phyloP scores from a whole-genome alignment of 2,329 filamentous ascomycete genomes.

The Scleromitrula shiraiana region DNA sequence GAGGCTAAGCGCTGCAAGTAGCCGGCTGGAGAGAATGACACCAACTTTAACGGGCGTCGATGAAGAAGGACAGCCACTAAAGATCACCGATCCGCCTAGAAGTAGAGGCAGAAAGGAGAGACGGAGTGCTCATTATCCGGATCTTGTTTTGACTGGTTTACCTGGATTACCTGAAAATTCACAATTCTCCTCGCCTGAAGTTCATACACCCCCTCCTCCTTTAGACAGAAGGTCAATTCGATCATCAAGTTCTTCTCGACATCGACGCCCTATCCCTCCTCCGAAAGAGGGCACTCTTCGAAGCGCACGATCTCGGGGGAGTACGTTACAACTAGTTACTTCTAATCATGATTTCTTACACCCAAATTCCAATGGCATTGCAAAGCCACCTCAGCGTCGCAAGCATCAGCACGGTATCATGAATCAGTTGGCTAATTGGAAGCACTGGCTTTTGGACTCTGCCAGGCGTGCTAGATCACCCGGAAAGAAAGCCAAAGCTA shows the following conservation, averaged over 20 bases:
- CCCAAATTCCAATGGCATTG: constrained; percentile 33
- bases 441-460: constrained; percentile 66
- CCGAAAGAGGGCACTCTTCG: constrained; percentile 71
- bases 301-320: constrained; percentile 67
- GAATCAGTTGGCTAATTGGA: constrained; percentile 58
- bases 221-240: constrained; percentile 72
- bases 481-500: constrained; percentile 27
- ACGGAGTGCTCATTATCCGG: constrained; percentile 57
- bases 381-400: constrained; percentile 34
- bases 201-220: constrained; percentile 52
- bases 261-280: constrained; percentile 68
- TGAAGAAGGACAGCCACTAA: constrained; percentile 54
- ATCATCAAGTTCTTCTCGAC: constrained; percentile 68
- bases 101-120: constrained; percentile 71
- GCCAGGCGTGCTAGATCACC: constrained; percentile 55
- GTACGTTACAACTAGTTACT: constrained; percentile 76
- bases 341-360: constrained; percentile 54
- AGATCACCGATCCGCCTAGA: constrained; percentile 48
- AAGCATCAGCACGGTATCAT: constrained; percentile 56
- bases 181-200: constrained; percentile 27
- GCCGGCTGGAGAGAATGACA: constrained; percentile 72
- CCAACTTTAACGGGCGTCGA: constrained; percentile 71
- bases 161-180: constrained; percentile 63
- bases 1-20: constrained; percentile 82
- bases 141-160: constrained; percentile 63